phyloP scores from a whole-genome alignment of 306 rosid species.

The Prunus fruticosa region DNA sequence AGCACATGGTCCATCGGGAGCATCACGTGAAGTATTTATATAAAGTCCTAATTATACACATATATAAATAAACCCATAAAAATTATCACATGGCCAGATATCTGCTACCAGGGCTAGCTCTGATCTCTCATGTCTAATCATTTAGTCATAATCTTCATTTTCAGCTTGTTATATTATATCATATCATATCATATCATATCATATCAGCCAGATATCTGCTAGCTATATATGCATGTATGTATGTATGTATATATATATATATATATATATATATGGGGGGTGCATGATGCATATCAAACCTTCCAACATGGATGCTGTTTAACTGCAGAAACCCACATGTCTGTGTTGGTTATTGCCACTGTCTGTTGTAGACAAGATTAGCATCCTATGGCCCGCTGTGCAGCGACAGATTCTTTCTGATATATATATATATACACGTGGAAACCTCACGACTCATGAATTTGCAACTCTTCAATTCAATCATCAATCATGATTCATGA shows the following conservation, averaged over 20 bases:
- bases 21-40: neutral
- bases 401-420: too few relatives aligned
- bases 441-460: too few relatives aligned
- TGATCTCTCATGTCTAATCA: neutral
- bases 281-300: neutral
- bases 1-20: neutral
- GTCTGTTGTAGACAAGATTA: neutral
- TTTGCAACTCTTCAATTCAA: too few relatives aligned
- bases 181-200: neutral
- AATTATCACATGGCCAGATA: too few relatives aligned
- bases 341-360: neutral
- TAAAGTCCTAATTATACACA: neutral
- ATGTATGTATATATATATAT: too few relatives aligned
- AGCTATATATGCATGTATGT: too few relatives aligned
- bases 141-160: neutral
- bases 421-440: too few relatives aligned
- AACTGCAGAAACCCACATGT: slow-evolving; percentile 6
- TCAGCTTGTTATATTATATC: neutral
- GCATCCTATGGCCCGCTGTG: neutral
- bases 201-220: too few relatives aligned
- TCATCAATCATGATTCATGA: too few relatives aligned
- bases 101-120: too few relatives aligned
- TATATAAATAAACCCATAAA: neutral
- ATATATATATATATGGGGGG: too few relatives aligned
- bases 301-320: neutral